Evolutionary conservation across 164 flowering plant genomes (phyloP).

Genomic region (Platanus orientalis): DNA sequence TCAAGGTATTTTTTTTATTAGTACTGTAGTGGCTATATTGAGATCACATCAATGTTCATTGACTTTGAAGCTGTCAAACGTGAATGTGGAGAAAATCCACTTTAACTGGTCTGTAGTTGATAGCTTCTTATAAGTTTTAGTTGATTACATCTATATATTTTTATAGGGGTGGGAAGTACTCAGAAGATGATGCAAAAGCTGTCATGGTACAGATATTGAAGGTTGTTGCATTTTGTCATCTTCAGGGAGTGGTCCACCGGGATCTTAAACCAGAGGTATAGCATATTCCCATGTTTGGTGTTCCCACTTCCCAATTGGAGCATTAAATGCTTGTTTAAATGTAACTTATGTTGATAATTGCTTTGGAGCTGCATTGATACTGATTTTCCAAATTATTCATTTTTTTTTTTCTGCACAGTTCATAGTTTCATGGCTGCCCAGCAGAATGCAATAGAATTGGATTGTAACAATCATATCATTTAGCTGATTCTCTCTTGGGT

Average conservation of each 20-base stretch:
- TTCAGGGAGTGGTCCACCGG: constrained; percentile 94
- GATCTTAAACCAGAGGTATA: constrained; percentile 68
- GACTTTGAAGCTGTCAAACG: background rate
- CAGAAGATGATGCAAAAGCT: constrained; percentile 86
- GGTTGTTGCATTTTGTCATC: constrained; percentile 85
- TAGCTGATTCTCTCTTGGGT: too few species aligned
- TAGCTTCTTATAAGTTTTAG: constrained; percentile 3
- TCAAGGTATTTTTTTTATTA: constrained; percentile 49
- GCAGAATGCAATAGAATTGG: too few species aligned
- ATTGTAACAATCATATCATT: too few species aligned
- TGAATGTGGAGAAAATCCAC: background rate
- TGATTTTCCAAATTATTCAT: too few species aligned
- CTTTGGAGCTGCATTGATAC: too few species aligned
- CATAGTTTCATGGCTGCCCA: too few species aligned
- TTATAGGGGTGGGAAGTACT: constrained; percentile 83
- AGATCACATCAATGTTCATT: background rate
- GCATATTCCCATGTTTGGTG: background rate
- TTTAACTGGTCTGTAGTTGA: background rate
- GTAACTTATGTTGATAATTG: too few species aligned
- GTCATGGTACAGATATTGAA: constrained; percentile 79
- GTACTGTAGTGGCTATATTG: background rate
- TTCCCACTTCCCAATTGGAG: background rate
- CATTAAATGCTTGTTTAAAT: background rate
- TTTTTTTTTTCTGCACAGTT: too few species aligned
- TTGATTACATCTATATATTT: constrained; percentile 10